Conservation (phyloP, 108 stramenopile genomes). For the Fragilaria crotonensis region DNA sequence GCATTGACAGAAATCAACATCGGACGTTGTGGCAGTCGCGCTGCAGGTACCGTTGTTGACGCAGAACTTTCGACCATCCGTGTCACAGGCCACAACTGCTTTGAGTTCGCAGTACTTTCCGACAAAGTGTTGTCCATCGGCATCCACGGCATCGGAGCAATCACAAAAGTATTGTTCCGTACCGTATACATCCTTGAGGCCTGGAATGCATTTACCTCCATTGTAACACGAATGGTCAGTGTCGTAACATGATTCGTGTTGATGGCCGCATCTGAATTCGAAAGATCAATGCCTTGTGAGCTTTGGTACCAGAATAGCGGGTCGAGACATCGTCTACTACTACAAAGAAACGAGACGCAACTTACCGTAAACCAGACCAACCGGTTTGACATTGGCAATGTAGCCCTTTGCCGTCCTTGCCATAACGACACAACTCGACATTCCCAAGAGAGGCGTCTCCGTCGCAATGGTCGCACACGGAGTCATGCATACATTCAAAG, state of each 20-base stretch:
- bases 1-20: slow-evolving; percentile 28
- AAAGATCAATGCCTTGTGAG: too few relatives aligned
- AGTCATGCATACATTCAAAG: not conserved
- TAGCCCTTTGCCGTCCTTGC: not conserved
- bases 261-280: not conserved
- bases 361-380: not conserved
- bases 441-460: not conserved
- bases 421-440: not conserved
- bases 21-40: not conserved
- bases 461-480: not conserved
- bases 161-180: slow-evolving; percentile 14
- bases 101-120: slow-evolving; percentile 20
- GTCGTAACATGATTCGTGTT: slow-evolving; percentile 4
- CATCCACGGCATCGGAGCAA: slow-evolving; percentile 15
- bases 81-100: not conserved
- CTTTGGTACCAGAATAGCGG: too few relatives aligned
- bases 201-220: slow-evolving; percentile 14
- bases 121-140: slow-evolving; percentile 1
- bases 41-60: not conserved
- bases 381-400: not conserved
- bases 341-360: too few relatives aligned
- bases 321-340: too few relatives aligned
- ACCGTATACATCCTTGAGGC: not conserved
- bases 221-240: slow-evolving; percentile 10
- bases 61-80: not conserved